Evolutionary conservation across 495 filamentous ascomycete species (phyloP).

Genomic region (Glarea lozoyensis): DNA sequence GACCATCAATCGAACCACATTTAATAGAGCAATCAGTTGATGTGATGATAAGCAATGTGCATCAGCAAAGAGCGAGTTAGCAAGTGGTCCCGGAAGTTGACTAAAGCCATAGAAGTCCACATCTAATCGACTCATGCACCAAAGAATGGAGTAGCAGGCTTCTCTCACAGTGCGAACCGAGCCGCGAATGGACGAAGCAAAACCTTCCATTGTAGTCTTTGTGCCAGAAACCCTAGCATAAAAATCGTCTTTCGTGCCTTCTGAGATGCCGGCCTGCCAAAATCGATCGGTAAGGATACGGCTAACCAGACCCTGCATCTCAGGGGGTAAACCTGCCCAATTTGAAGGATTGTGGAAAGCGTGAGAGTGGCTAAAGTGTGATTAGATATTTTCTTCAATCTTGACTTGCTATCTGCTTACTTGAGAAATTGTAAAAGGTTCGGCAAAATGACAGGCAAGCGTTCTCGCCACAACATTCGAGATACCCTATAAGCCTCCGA

Average conservation of each 20-base stretch:
- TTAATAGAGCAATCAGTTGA: constrained; percentile 83
- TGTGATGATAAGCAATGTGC: constrained; percentile 81
- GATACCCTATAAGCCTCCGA: constrained; percentile 60
- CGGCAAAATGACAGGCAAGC: constrained; percentile 75
- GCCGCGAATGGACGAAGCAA: constrained; percentile 86
- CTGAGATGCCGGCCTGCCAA: constrained; percentile 97
- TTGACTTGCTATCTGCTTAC: constrained; percentile 35
- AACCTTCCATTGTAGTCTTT: constrained; percentile 81
- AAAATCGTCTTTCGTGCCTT: constrained; percentile 90
- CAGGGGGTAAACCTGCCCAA: constrained; percentile 70
- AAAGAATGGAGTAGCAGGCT: constrained; percentile 85
- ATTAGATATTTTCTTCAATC: constrained; percentile 9
- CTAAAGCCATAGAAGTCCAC: constrained; percentile 81
- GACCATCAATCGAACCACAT: constrained; percentile 76
- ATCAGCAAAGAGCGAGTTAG: constrained; percentile 75
- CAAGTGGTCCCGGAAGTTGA: constrained; percentile 76
- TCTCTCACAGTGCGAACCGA: constrained; percentile 84
- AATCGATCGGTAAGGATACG: constrained; percentile 91
- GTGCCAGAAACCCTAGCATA: constrained; percentile 86
- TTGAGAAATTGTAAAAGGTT: constrained; percentile 78
- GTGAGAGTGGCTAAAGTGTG: constrained; percentile 61
- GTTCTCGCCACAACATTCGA: constrained; percentile 71
- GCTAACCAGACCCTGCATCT: constrained; percentile 68
- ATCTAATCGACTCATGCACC: constrained; percentile 81
- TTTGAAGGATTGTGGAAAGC: constrained; percentile 84